Base-by-base conservation (phyloP, 768 basidiomycete genomes). In the Neoboletus subvelutipes region DNA sequence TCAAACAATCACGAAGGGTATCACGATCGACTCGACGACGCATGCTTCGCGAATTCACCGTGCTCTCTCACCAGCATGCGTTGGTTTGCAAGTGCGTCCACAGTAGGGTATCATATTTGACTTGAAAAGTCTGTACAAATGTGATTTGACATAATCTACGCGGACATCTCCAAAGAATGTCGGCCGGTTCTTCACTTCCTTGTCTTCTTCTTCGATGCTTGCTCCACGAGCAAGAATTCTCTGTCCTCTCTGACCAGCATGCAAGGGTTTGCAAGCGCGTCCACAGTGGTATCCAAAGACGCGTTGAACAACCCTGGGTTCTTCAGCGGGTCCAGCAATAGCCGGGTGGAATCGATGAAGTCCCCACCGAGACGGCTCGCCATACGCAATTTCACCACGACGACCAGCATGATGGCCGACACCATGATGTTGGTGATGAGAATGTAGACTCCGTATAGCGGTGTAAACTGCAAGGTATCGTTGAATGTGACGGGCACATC, bases 261-360 rank as follows among this genome's bases (percentile, higher is more conserved):
- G 31, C 51, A 54, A 22, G 57, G 48, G 11, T 54, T 45, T 39
- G 18, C 49, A 37, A 55, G 39, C 3, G 53, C 31, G 6, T 58
- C 37, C 2, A 55, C 42, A 4, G 42, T 50, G 24, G 28, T 22
- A 4, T 34, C 34, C 34, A 34, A 6, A n/a, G 58, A 54, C 0
- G 51, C 43, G 26, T 57, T 43, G 45, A 56, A 61, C 34, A 58
- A 31, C 26, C 50, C 45, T 1, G 51, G 40, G 1, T 31, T 57
- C 41, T 55, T 55, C 36, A 53, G 4, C 40, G 52, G 51, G 29
- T 50, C 22, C 50, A 62, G 6, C 31, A 56, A 26, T 9, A 62
- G 17, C 0, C 51, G 52, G 2, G 57, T 54, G 2, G 50, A 3
- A 12, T 54, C 33, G 36, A 62, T 18, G 28, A 58, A 62, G 36